phyloP scores from a whole-genome alignment of 768 basidiomycete genomes.

The Pleurotus platypus region DNA sequence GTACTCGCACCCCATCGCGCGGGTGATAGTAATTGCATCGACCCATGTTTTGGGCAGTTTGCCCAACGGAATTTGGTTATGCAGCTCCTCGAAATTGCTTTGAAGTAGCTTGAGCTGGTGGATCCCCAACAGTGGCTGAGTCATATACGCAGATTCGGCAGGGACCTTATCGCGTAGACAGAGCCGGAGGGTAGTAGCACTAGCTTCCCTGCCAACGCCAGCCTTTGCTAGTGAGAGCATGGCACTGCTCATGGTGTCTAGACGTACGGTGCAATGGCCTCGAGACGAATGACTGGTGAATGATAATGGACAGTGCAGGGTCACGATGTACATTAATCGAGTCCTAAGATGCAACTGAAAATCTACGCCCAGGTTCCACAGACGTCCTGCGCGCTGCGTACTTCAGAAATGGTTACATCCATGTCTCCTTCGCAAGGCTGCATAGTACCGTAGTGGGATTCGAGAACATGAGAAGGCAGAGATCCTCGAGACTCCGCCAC shows the following conservation, averaged over 20 bases:
- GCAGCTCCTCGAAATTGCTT: not conserved
- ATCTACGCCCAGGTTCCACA: too few species aligned
- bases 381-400: too few species aligned
- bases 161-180: not conserved
- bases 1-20: not conserved
- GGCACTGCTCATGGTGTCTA: not conserved
- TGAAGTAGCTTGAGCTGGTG: not conserved
- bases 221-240: not conserved
- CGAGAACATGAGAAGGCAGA: too few species aligned
- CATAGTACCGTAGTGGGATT: too few species aligned
- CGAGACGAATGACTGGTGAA: too few species aligned
- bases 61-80: not conserved
- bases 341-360: too few species aligned
- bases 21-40: not conserved
- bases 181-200: not conserved
- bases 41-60: not conserved
- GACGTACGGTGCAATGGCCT: too few species aligned
- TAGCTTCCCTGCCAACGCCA: not conserved
- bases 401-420: too few species aligned
- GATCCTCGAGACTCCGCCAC: too few species aligned
- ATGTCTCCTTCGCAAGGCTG: too few species aligned
- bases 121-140: not conserved
- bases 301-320: too few species aligned
- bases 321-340: too few species aligned
- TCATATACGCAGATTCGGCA: not conserved